Evolutionary conservation across 306 rosid species (phyloP).

Genomic region (Cucurbita maxima): DNA sequence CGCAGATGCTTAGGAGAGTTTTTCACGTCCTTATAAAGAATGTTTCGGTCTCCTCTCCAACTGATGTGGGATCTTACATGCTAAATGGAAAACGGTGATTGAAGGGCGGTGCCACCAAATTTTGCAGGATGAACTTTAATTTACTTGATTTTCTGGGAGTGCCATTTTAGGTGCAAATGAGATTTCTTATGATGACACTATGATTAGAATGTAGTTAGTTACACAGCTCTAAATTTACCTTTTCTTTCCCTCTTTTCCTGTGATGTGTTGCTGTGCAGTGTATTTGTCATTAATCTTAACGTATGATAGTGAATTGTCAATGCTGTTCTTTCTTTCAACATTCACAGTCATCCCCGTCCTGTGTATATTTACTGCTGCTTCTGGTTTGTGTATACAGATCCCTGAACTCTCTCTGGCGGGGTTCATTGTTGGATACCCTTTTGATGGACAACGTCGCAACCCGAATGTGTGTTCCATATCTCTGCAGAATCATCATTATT

Average conservation of each 20-base stretch:
- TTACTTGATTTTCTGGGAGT: neutral
- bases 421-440: slow-evolving; percentile 60
- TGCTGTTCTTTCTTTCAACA: neutral
- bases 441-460: slow-evolving; percentile 10
- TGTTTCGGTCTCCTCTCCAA: too few relatives aligned
- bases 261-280: neutral
- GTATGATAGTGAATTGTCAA: neutral
- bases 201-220: neutral
- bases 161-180: neutral
- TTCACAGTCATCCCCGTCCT: slow-evolving; percentile 1
- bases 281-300: neutral
- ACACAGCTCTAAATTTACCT: neutral
- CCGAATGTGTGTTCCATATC: slow-evolving; percentile 26
- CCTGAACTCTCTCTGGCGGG: slow-evolving; percentile 46
- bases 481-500: slow-evolving; percentile 7
- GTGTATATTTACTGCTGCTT: slow-evolving; percentile 3
- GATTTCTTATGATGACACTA: neutral
- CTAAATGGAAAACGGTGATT: neutral
- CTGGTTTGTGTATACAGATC: slow-evolving; percentile 35
- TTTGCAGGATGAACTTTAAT: neutral
- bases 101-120: neutral
- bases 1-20: too few relatives aligned
- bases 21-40: too few relatives aligned
- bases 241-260: neutral
- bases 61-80: neutral